Evolutionary conservation across 192 early-diverging fungal genomes (phyloP), one percentile per base, ranked within the genome.

Genomic region (Coemansia sp.): DNA sequence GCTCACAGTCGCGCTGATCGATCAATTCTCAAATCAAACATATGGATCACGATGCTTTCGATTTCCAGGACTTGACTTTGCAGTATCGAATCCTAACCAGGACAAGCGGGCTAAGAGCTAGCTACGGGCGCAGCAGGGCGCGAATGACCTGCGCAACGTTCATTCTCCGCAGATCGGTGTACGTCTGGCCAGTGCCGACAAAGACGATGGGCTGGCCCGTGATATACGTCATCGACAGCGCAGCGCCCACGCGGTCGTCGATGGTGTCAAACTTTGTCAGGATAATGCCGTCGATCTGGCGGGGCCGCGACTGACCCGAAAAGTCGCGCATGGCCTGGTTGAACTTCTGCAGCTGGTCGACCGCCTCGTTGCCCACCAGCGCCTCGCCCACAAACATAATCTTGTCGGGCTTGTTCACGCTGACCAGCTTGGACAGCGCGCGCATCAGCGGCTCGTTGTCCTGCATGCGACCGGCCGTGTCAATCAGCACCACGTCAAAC

Each of bases 371-470:
- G 27, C 95, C 95, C 9, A 97, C 95, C 14, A 97, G 64, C 1
- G 95, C 95, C 77, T 97, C 95, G 45, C 95, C 95, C 9, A 97
- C 95, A 80, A 97, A 97, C 44, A 97, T 79, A 52, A 97, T 92
- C 75, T 97, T 97, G 76, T 97, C 92, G 0, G 95, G 93, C 32
- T 84, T 81, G 66, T 97, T 97, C 23, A 86, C 81, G 19, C 89
- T 82, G 9, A 95, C 92, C 21, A 97, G 78, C 81, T 97, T 97
- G 21, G 95, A 87, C 49, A 97, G 78, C 0, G 95, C 90, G 12
- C 95, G 83, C 95, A 97, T 97, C 60, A 97, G 65, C 7, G 95
- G 95, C 74, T 95, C 95, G 55, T 97, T 97, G 61, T 97, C 95
- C 67, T 97, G 95, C 95, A 97, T 97, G 31, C 95, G 84, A 2